These are phyloP conservation scores for Trichosporon sp. DNA, from an alignment of 1,284 basidiomycete genomes.

Conservation along the genomic window DNA sequence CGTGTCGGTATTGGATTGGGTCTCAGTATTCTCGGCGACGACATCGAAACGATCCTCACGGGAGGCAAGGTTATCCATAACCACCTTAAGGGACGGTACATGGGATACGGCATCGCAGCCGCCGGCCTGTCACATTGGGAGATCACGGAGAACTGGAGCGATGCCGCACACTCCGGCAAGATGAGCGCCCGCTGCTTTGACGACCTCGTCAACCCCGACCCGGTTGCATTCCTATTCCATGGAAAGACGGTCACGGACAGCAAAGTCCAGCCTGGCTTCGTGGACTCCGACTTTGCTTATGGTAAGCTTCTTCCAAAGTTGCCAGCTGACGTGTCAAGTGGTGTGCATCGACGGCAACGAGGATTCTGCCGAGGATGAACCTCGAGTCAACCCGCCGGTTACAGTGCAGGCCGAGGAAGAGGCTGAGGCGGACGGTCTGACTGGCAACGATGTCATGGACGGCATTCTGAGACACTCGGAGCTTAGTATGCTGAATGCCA, in stretches of 20 bases:
- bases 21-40: conserved; percentile 48
- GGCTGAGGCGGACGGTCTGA: neutral
- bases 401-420: neutral
- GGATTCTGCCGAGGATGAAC: neutral
- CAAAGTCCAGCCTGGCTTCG: conserved; percentile 42
- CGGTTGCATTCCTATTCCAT: conserved; percentile 43
- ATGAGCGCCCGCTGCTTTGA: conserved; percentile 46
- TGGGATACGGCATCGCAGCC: conserved; percentile 51
- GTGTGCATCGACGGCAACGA: conserved; percentile 33
- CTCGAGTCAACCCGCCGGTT: conserved; percentile 4
- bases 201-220: conserved; percentile 45
- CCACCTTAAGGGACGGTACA: conserved; percentile 42
- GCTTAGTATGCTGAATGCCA: conserved; percentile 45
- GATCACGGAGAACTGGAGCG: conserved; percentile 47
- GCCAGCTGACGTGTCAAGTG: conserved; percentile 26
- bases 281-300: conserved; percentile 48
- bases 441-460: conserved; percentile 45
- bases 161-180: conserved; percentile 42
- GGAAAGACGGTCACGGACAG: conserved; percentile 32
- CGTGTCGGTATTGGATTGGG: conserved; percentile 53
- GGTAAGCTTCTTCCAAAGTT: conserved; percentile 20
- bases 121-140: conserved; percentile 45
- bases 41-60: conserved; percentile 45
- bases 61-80: conserved; percentile 44
- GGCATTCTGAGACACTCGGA: conserved; percentile 47